phyloP scores from a whole-genome alignment of 225 moss, liverwort and hornwort genomes.

The Straminergon stramineum region DNA sequence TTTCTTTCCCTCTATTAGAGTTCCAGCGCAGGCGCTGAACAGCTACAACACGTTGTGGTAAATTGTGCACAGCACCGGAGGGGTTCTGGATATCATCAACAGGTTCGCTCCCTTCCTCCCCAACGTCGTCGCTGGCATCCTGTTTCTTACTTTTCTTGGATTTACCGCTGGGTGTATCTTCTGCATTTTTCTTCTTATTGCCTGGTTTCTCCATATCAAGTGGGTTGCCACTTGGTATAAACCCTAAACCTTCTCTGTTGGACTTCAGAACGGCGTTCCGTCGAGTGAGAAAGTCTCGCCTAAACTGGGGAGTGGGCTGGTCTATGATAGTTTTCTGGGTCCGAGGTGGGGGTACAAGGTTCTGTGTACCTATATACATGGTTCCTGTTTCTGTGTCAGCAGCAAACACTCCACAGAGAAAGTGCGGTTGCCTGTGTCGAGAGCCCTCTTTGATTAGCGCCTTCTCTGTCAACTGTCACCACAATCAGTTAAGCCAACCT shows the following conservation, averaged over 20 bases:
- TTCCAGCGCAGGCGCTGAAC: conserved; percentile 92
- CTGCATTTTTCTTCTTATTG: conserved; percentile 12
- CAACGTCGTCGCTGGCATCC: background rate
- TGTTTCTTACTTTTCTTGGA: conserved; percentile 11
- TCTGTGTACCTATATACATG: conserved; percentile 49
- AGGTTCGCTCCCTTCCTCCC: conserved; percentile 1
- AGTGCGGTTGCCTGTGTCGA: conserved; percentile 81
- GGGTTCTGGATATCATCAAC: background rate
- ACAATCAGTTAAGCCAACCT: background rate
- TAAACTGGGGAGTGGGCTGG: conserved; percentile 50
- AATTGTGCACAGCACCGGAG: background rate
- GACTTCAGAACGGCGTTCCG: conserved; percentile 31
- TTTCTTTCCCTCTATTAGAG: conserved; percentile 45
- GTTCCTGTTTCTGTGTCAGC: conserved; percentile 58
- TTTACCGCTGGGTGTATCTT: background rate
- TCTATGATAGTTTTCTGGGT: conserved; percentile 30
- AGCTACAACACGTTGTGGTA: conserved; percentile 47
- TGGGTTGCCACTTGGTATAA: conserved; percentile 43
- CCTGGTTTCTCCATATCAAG: conserved; percentile 38
- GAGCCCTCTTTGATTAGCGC: conserved; percentile 73
- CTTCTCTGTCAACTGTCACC: conserved; percentile 67
- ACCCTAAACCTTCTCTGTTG: conserved; percentile 14
- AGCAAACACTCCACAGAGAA: conserved; percentile 75
- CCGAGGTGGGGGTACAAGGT: conserved; percentile 19
- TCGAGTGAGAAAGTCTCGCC: conserved; percentile 62